Conservation (phyloP, 192 early-diverging fungal genomes). For the Piromyces sp. region DNA sequence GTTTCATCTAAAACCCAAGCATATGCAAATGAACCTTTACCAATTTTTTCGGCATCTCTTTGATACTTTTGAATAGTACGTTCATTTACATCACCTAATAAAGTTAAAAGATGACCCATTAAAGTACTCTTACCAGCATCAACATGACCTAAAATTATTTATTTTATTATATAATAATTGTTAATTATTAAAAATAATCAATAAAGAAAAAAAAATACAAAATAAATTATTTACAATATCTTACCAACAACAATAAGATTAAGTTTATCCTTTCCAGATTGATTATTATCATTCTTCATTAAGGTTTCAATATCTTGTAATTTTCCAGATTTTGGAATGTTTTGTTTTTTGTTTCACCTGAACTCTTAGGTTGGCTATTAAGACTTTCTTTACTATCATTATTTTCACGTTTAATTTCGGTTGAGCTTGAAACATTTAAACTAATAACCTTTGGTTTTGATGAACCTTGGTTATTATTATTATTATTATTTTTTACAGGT, state of each 20-base stretch:
- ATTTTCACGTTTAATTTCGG: constrained; percentile 6
- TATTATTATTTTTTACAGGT: neutral
- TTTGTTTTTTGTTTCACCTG: constrained; percentile 2
- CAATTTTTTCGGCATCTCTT: constrained; percentile 75
- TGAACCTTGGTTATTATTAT: neutral
- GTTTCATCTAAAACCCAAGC: constrained; percentile 98
- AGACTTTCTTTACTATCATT: constrained; percentile 5
- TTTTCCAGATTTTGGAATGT: constrained; percentile 21
- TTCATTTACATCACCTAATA: constrained; percentile 75
- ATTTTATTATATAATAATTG: no score
- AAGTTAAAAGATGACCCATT: constrained; percentile 86
- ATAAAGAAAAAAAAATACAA: constrained; percentile 2
- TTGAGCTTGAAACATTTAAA: constrained; percentile 3
- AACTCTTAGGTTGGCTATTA: constrained; percentile 3
- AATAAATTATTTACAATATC: neutral
- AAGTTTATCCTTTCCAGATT: constrained; percentile 44
- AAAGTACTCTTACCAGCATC: constrained; percentile 93
- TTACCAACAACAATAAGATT: constrained; percentile 77
- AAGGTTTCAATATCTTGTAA: constrained; percentile 43
- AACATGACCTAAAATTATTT: constrained; percentile 68
- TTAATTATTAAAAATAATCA: no score
- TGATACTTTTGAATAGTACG: constrained; percentile 74
- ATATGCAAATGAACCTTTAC: constrained; percentile 88
- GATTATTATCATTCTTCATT: constrained; percentile 46
- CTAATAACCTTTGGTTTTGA: neutral